Evolutionary conservation across 2,329 filamentous ascomycete genomes (phyloP).

Genomic region (Fusarium heterosporum): DNA sequence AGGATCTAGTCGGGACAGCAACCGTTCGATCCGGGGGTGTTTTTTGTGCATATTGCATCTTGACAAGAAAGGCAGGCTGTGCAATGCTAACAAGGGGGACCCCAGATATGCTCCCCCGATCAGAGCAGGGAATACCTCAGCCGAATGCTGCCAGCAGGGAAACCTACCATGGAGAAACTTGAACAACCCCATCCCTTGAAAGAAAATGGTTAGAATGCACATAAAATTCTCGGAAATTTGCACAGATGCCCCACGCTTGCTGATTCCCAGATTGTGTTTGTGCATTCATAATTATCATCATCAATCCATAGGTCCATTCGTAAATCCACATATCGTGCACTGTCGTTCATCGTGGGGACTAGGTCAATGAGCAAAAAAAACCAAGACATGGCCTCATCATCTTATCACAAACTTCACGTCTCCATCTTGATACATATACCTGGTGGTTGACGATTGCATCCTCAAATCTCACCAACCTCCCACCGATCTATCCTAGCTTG

Average conservation of each 20-base stretch:
- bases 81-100: slow-evolving; percentile 12
- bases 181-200: slow-evolving; percentile 3
- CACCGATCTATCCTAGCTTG: neutral
- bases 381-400: slow-evolving; percentile 18
- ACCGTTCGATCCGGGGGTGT: slow-evolving; percentile 10
- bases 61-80: neutral
- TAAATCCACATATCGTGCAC: slow-evolving; percentile 22
- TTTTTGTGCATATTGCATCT: neutral
- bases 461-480: neutral
- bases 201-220: neutral
- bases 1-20: neutral
- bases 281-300: slow-evolving; percentile 13
- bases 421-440: neutral
- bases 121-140: slow-evolving; percentile 28
- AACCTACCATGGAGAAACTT: slow-evolving; percentile 12
- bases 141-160: neutral
- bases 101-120: slow-evolving; percentile 17
- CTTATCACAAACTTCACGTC: neutral
- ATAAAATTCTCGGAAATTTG: slow-evolving; percentile 34
- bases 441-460: neutral
- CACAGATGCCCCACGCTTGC: slow-evolving; percentile 1
- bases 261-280: neutral
- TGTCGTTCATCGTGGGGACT: slow-evolving; percentile 16
- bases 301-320: slow-evolving; percentile 14
- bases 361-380: neutral